Percentiles rank a stretch among this genome's conserved stretches.
phyloP scores from a whole-genome alignment of 257 asterid genomes.

The Solanum piurae region DNA sequence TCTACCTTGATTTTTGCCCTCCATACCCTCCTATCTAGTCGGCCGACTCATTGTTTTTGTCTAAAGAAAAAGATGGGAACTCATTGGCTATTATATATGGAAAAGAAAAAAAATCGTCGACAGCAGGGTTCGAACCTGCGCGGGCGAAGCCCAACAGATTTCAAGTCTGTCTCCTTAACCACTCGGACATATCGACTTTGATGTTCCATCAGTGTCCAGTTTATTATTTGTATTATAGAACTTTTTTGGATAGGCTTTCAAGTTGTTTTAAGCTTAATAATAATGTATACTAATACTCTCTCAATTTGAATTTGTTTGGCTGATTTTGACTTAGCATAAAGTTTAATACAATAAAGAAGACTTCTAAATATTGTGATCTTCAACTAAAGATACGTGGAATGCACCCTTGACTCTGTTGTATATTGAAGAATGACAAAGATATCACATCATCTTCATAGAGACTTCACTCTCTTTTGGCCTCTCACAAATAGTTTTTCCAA shows the following conservation, averaged over 20 bases:
- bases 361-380: too few species aligned
- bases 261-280: background rate
- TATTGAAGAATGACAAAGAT: background rate
- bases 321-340: background rate
- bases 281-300: background rate
- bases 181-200: conserved; percentile 78
- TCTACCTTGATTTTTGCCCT: background rate
- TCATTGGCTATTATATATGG: background rate
- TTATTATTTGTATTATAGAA: background rate
- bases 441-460: background rate
- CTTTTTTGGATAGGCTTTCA: background rate
- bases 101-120: conserved; percentile 21
- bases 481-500: background rate
- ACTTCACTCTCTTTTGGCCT: background rate
- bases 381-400: too few species aligned
- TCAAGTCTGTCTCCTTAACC: conserved; percentile 97
- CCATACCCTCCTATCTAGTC: background rate
- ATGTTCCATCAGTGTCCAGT: background rate
- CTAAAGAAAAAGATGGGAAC: too few species aligned
- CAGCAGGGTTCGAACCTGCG: conserved; percentile 87
- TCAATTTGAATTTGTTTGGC: background rate
- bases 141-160: conserved; percentile 86
- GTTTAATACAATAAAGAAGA: background rate
- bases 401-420: accelerated
- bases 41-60: background rate